Base-by-base conservation (phyloP, 345 rosid genomes). In the Lagerstroemia speciosa region DNA sequence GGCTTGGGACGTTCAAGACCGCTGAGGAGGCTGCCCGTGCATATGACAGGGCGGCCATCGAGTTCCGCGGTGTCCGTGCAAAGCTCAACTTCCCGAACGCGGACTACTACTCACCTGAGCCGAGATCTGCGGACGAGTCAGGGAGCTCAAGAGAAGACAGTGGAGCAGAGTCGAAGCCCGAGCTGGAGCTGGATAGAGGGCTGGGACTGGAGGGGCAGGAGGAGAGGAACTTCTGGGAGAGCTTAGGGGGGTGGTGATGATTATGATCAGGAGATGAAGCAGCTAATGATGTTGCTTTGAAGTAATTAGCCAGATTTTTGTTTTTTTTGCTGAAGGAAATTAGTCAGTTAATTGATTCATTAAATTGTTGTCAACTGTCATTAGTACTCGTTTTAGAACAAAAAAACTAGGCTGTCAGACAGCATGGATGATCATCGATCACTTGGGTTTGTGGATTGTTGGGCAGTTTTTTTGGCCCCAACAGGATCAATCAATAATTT, bases 11-110 rank as follows among this genome's bases (percentile, higher is more conserved):
- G 1, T 94, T 94, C 67, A 85, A 50, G 73, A 89, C 95, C 0
- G 95, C 89, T 1, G 98, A 89, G 76, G 97, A 88, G 24, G 99
- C 99, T 1, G 99, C 99, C 7, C 79, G 89, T 30, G 97, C 99
- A 0, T 94, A 94, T 71, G 99, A 94, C 46, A 82, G 81, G 71
- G 99, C 99, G 1, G 83, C 83, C 27, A 72, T 76, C 7, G 86
- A 78, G 62, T 83, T 78, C 69, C 81, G 86, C 6, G 86, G 86
- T 20, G 73, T 83, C 0, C 71, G 83, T 16, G 86, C 86, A 4
- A 82, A 75, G 73, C 81, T 82, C 20, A 82, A 82, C 31, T 94
- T 94, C 73, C 91, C 91, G 0, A 84, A 80, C 71, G 74, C 78
- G 3, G 96, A 83, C 8, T 62, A 68, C 74, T 62, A 69, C 22